Evolutionary conservation across 352 stramenopile genomes (phyloP).

Genomic region (Plasmopara halstedii): DNA sequence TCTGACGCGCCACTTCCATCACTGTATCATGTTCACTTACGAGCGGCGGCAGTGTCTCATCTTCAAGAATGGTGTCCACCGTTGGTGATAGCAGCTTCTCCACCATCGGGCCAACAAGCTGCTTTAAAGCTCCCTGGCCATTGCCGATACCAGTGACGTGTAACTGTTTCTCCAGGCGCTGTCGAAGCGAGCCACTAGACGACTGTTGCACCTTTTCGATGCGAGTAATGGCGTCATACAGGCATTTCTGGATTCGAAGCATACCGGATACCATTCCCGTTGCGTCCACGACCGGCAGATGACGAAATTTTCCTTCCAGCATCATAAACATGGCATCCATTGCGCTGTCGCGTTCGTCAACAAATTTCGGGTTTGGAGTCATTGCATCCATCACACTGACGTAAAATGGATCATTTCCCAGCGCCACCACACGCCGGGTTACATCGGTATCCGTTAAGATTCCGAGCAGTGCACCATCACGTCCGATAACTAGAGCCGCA

Average conservation of each 20-base stretch:
- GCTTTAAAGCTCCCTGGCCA: conserved; percentile 57
- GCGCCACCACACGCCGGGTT: conserved; percentile 72
- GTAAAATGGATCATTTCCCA: conserved; percentile 80
- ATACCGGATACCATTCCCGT: conserved; percentile 91
- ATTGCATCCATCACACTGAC: conserved; percentile 81
- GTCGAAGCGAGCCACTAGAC: conserved; percentile 59
- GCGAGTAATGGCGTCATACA: conserved; percentile 97
- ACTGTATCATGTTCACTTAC: conserved; percentile 71
- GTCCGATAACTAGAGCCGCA: conserved; percentile 89
- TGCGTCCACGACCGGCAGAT: conserved; percentile 93
- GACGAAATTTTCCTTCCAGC: conserved; percentile 90
- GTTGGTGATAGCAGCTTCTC: conserved; percentile 82
- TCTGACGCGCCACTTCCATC: conserved; percentile 81
- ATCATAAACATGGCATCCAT: conserved; percentile 91
- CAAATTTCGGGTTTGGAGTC: conserved; percentile 85
- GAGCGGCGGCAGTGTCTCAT: conserved; percentile 68
- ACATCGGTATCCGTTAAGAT: conserved; percentile 95
- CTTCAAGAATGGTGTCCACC: conserved; percentile 73
- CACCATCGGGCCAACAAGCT: conserved; percentile 76
- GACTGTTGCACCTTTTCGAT: conserved; percentile 89
- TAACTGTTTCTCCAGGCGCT: conserved; percentile 74
- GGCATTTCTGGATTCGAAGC: conserved; percentile 97
- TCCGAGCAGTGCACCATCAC: conserved; percentile 84
- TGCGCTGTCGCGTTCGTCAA: conserved; percentile 80
- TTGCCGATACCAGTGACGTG: conserved; percentile 50